Base-by-base conservation (phyloP, 202 grass and related monocot genomes). In the Miscanthus sacchariflorus region DNA sequence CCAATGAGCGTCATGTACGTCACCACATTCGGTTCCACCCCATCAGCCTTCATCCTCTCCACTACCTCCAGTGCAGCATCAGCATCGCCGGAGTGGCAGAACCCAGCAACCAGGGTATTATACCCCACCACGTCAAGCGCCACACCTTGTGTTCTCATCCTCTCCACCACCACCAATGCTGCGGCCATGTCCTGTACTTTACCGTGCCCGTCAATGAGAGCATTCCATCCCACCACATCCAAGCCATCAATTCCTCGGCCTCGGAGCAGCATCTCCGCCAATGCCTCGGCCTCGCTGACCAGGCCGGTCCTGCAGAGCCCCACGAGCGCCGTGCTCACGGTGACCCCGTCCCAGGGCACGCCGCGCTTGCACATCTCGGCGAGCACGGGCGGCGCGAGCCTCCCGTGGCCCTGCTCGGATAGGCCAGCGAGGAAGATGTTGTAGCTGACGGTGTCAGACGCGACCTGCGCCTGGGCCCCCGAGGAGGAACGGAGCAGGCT, bases 361-460 rank as follows among this genome's bases (percentile, higher is more conserved):
- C 89, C 90, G 44, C 88, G 93, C 89, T 98, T 98, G 81, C 78
- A 58, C 96, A 98, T 94, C 61, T 96, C 96, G 24, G 92, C 81
- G 87, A 96, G 85, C 70, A 98, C 65, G 12, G 85, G 58, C 54
- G 92, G 46, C 28, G 85, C 85, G 48, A 88, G 67, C 33, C 78
- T 81, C 2, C 89, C 87, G 19, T 76, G 77, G 45, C 80, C 92
- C 61, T 84, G 82, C 9, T 92, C 83, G 48, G 90, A 89, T 50
- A 96, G 86, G 14, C 81, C 96, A 67, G 92, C 80, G 64, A 98
- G 91, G 64, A 96, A 36, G 17, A 87, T 79, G 77, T 94, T 96
- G 79, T 98, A 98, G 90, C 85, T 90, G 6, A 93, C 85, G 9
- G 88, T 76, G 70, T 92, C 93, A 6, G 35, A 4, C 9, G 17